Evolutionary conservation across 1,284 basidiomycete species (phyloP), one percentile per base, ranked within the genome.

Genomic region (Irpex sp.): DNA sequence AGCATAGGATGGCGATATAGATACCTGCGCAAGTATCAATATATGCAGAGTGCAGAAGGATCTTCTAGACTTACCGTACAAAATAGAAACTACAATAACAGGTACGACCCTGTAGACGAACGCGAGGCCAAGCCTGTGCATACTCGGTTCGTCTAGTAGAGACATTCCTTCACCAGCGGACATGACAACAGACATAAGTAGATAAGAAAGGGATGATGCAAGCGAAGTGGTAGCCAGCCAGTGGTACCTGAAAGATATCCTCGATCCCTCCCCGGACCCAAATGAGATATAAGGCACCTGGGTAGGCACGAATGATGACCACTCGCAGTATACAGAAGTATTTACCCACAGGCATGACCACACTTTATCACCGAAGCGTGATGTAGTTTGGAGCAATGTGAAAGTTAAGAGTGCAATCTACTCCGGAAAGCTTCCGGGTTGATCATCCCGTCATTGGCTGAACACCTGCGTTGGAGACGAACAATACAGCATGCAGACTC

Each of bases 1-100:
- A 49, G 39, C 55, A 61, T 5, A 65, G 36, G 21, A 65, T 59
- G 5, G 62, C 64, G 36, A 65, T 61, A 43, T 65, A 65, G n/a
- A 63, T 57, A 6, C 61, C 64, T 65, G 15, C 17, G 19, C 15
- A 11, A 39, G 5, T 5, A 33, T 57, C 15, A 58, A 35, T 11
- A 26, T 26, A n/a, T 9, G 47, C 49, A 33, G 35, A 9, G 7
- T 55, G 26, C 21, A 33, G 36, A 49, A 35, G n/a, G 37, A 3
- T 46, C 19, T 17, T 35, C 7, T 21, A 13, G 0, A 55, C 60
- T 58, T n/a, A 60, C 63, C 63, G 36, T 65, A 65, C n/a, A 62
- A 61, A n/a, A 59, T 43, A 9, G 63, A 59, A 15, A 58, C 63
- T 17, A 60, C 55, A 31, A 65, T 58, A n/a, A 65, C 61, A 8